phyloP scores from a whole-genome alignment of 768 basidiomycete genomes.

The Suillus subalutaceus region DNA sequence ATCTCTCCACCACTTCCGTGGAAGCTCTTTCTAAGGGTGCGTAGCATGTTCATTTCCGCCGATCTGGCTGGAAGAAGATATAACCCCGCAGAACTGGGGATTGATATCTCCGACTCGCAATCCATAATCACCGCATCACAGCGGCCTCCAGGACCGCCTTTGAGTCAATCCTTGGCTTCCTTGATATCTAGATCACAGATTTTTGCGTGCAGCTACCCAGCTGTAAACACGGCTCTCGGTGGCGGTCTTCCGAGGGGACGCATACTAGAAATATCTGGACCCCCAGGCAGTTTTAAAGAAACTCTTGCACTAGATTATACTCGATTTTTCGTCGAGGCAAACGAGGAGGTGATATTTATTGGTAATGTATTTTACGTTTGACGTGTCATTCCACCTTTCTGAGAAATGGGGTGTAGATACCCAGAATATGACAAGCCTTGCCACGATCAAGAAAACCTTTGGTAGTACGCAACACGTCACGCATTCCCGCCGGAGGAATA shows the following conservation, averaged over 20 bases:
- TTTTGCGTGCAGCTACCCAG: conserved; percentile 37
- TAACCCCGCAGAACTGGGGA: conserved; percentile 48
- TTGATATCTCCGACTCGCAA: conserved; percentile 49
- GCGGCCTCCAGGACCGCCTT: conserved; percentile 31
- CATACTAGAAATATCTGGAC: conserved; percentile 75
- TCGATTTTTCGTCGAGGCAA: conserved; percentile 46
- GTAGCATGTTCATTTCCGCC: conserved; percentile 6
- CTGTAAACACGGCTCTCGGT: conserved; percentile 60
- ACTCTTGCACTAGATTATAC: conserved; percentile 53
- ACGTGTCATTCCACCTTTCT: conserved; percentile 1
- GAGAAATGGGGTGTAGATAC: conserved; percentile 39
- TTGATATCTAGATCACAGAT: conserved; percentile 28
- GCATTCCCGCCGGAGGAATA: not conserved
- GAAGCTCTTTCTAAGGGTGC: conserved; percentile 56
- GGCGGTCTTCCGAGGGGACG: conserved; percentile 65
- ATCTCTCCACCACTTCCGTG: conserved; percentile 46
- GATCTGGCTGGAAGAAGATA: conserved; percentile 2
- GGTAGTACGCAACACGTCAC: conserved; percentile 17
- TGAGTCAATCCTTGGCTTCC: conserved; percentile 62
- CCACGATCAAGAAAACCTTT: conserved; percentile 32
- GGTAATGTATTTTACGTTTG: conserved; percentile 43
- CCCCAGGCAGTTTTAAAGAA: conserved; percentile 73
- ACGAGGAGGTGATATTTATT: conserved; percentile 61
- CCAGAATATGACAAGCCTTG: conserved; percentile 49
- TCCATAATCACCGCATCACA: conserved; percentile 47